phyloP scores from a whole-genome alignment of 1,284 basidiomycete species.

The Cryptococcus sp. region DNA sequence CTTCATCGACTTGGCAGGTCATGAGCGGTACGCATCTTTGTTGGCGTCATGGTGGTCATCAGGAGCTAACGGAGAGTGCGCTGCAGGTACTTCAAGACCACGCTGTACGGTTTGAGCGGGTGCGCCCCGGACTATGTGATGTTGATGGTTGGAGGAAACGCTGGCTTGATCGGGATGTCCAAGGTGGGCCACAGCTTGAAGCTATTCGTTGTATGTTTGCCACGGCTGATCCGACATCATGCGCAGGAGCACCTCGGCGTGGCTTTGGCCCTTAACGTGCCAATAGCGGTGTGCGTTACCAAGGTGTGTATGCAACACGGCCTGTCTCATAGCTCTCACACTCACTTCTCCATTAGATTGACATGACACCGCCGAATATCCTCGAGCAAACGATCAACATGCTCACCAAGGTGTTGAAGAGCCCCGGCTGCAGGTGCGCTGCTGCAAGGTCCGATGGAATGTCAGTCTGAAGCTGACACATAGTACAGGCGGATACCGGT shows the following conservation, averaged over 20 bases:
- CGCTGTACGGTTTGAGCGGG: constrained; percentile 89
- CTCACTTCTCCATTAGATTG: constrained; percentile 61
- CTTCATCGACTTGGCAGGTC: constrained; percentile 90
- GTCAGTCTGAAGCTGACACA: not conserved
- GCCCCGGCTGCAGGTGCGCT: constrained; percentile 80
- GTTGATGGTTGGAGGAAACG: constrained; percentile 94
- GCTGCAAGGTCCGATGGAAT: not conserved
- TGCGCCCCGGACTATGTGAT: constrained; percentile 93
- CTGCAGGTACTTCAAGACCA: constrained; percentile 66
- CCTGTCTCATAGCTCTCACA: not conserved
- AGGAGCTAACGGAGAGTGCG: not conserved
- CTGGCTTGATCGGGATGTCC: constrained; percentile 92
- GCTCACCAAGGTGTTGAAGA: constrained; percentile 86
- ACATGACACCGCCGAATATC: constrained; percentile 94
- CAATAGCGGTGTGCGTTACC: constrained; percentile 89
- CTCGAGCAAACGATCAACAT: constrained; percentile 87
- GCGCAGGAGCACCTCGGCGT: constrained; percentile 80
- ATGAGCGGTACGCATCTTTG: constrained; percentile 69
- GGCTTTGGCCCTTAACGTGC: constrained; percentile 86
- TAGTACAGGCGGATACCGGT: constrained; percentile 41
- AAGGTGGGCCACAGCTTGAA: constrained; percentile 53
- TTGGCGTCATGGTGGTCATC: constrained; percentile 33
- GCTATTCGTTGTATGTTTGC: not conserved
- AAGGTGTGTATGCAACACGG: constrained; percentile 61
- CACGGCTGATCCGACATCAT: not conserved